Base-by-base conservation (phyloP, 495 filamentous ascomycete genomes). In the Tuber brumale region DNA sequence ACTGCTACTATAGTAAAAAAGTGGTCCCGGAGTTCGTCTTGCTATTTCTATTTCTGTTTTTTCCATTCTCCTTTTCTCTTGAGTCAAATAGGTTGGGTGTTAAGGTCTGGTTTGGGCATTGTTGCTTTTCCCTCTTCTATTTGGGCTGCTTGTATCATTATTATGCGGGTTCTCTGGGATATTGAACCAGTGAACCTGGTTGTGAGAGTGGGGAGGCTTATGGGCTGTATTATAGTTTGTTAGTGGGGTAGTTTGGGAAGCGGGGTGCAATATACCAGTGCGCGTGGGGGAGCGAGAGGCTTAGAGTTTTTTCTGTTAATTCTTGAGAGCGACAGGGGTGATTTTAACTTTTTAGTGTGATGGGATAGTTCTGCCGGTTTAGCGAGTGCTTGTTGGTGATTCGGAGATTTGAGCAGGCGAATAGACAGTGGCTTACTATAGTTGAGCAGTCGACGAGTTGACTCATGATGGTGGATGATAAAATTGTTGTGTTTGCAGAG, bases 11-110 rank as follows among this genome's bases (percentile, higher is more conserved):
- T 9, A 41, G 37, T 41, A 31, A 45, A 71, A 31, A n/a, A 16
- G 39, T n/a, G 35, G 35, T 71, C 23, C 70, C 35, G 70, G 70
- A 27, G 70, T 71, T 71, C 41, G 10, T 71, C 70, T 61, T 61
- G 9, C n/a, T 27, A 61, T 61, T 66, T 66, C 14, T 18, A 3
- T 35, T 14, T 66, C 16, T 35, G 4, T 66, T 51, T 66, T 35
- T 35, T 35, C 12, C 14, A 16, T 31, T 35, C 57, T 61, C 27
- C 57, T 8, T 66, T 66, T 66, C 57, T 35, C 57, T 66, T 31
- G 27, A 66, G 57, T 66, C 27, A 35, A 66, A 66, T 66, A 14
- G 57, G 57, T 66, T 66, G 57, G 57, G 57, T 66, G 57, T 66
- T 66, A 35, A 66, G 57, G 57, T 35, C 57, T 66, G 57, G 4